Percentiles rank a stretch among this genome's conserved stretches.
phyloP scores from a whole-genome alignment of 345 rosid genomes.

The Ceriops decandra region DNA sequence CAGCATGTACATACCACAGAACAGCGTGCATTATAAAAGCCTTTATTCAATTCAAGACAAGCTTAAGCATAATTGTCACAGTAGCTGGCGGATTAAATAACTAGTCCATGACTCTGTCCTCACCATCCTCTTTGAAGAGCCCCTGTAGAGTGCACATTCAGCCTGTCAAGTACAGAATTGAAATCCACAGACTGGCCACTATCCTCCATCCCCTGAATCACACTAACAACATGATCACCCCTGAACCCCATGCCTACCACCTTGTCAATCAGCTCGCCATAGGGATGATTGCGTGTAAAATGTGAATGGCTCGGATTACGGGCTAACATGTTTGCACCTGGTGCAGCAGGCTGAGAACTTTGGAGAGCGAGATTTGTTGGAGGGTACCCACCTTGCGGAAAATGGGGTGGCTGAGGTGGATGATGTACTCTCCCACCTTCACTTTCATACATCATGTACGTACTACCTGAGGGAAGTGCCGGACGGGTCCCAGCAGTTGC shows the following conservation, averaged over 20 bases:
- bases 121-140: constrained; percentile 76
- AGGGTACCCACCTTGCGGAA: constrained; percentile 66
- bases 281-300: constrained; percentile 58
- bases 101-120: constrained; percentile 14
- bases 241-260: constrained; percentile 89
- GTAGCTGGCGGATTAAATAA: not conserved
- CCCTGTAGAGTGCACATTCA: constrained; percentile 61
- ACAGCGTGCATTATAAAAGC: constrained; percentile 3
- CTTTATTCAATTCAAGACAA: constrained; percentile 22
- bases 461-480: constrained; percentile 53
- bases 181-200: constrained; percentile 86
- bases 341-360: constrained; percentile 41
- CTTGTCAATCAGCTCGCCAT: constrained; percentile 77
- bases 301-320: constrained; percentile 47
- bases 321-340: constrained; percentile 36
- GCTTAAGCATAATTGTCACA: not conserved
- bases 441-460: constrained; percentile 69
- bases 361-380: constrained; percentile 42
- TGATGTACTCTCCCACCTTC: constrained; percentile 61
- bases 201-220: constrained; percentile 95
- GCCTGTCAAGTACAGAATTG: constrained; percentile 73
- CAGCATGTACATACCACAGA: constrained; percentile 9
- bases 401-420: constrained; percentile 55
- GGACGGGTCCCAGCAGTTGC: constrained; percentile 48
- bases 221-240: constrained; percentile 62